Evolutionary conservation across 495 filamentous ascomycete species (phyloP), one percentile per base, ranked within the genome.

Genomic region (Xylaria longipes): DNA sequence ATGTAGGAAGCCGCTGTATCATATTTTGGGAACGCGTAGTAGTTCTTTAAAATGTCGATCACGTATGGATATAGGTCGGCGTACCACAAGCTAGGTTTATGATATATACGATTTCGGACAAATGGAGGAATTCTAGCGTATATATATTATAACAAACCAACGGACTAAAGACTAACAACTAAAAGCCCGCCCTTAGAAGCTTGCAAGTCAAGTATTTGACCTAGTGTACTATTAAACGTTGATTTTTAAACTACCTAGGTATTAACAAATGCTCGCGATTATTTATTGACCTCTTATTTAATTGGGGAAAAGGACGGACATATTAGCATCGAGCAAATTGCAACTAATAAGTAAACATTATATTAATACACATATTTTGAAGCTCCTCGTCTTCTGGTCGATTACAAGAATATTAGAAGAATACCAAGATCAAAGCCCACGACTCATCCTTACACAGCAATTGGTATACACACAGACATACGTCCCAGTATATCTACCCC

Each of bases 391-490:
- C 57, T 1, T 37, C 57, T 33, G 37, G 31, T 60, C 1, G 6
- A 60, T 37, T 60, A 60, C 17, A 60, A n/a, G n/a, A 58, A 35
- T 37, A 33, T 60, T 60, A 60, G 31, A 60, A 60, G 17, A 22
- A 11, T 11, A n/a, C 15, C 20, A 2, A 31, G 17, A 60, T 33
- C 0, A 4, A 37, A 60, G 7, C 12, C 33, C 29, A 35, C 12
- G 6, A 22, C 9, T 15, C 46, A 50, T 50, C n/a, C 12, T 15
- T n/a, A 1, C 15, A 17, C 54, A 33, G 6, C 12, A 20, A 29
- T 8, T 5, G n/a, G 54, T 35, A 52, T 52, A 27, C 5, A 52
- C 22, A 56, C 27, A 56, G 25, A 31, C 25, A 14, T 11, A 27
- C 25, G 31, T 17, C 31, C 2, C 20, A 37, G 37, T 27, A 22